Percentiles rank a stretch among this genome's conserved stretches.
These are phyloP conservation scores for Citrus sp. DNA, from an alignment of 345 rosid genomes.

Conservation along the genomic window DNA sequence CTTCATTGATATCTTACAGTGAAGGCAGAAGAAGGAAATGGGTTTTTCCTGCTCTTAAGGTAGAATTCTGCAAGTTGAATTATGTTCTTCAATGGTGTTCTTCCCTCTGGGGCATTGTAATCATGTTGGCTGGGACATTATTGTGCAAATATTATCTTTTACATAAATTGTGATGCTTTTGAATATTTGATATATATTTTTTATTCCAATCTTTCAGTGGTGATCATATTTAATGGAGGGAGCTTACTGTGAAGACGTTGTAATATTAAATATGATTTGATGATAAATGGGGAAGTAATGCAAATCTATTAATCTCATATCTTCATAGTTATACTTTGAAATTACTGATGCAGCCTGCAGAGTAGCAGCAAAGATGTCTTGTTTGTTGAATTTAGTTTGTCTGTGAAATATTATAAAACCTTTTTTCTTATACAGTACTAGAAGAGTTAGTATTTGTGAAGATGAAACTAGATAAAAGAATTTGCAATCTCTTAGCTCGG, in stretches of 20 bases:
- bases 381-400: neutral
- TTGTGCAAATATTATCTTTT: neutral
- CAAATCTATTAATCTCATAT: neutral
- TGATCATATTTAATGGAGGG: neutral
- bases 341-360: neutral
- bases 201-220: neutral
- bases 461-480: neutral
- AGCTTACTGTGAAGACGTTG: neutral
- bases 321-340: neutral
- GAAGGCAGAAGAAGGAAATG: constrained; percentile 95
- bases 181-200: neutral
- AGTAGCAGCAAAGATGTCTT: neutral
- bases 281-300: neutral
- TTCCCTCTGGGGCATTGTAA: neutral
- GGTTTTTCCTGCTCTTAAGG: constrained; percentile 92
- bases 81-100: constrained; percentile 7
- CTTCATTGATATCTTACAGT: constrained; percentile 40
- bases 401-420: neutral
- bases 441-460: neutral
- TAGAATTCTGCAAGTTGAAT: constrained; percentile 23
- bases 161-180: neutral
- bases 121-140: neutral
- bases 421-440: neutral
- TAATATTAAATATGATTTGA: neutral
- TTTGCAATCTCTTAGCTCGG: neutral